Evolutionary conservation across 1,139 yeast genomes (phyloP).

Genomic region (Taiozyma sp.): DNA sequence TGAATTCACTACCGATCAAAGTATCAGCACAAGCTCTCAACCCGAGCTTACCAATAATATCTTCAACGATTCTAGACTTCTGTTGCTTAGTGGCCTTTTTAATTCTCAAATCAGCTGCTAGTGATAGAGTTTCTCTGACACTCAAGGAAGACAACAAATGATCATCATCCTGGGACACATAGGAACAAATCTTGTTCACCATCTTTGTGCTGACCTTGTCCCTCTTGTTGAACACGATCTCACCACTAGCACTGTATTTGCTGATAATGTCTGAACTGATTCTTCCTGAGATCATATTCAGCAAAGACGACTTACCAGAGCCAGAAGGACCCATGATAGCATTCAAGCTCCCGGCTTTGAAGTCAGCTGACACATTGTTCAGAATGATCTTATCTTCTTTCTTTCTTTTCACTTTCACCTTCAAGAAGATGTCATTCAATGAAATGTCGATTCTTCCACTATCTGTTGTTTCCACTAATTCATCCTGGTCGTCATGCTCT

Average conservation of each 20-base stretch:
- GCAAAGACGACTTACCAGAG: slow-evolving; percentile 73
- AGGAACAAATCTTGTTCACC: slow-evolving; percentile 56
- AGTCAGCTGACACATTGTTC: slow-evolving; percentile 47
- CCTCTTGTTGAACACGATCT: slow-evolving; percentile 36
- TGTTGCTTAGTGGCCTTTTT: slow-evolving; percentile 26
- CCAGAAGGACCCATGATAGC: slow-evolving; percentile 92
- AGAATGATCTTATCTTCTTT: slow-evolving; percentile 32
- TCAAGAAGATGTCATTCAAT: slow-evolving; percentile 5
- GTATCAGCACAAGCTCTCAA: slow-evolving; percentile 74
- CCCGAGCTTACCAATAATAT: slow-evolving; percentile 59
- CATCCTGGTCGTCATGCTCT: neutral
- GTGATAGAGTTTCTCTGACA: slow-evolving; percentile 68
- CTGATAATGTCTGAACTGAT: slow-evolving; percentile 38
- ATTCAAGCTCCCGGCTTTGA: slow-evolving; percentile 57
- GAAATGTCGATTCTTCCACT: slow-evolving; percentile 17
- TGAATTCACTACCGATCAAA: slow-evolving; percentile 63
- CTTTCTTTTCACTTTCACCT: slow-evolving; percentile 3
- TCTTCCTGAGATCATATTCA: slow-evolving; percentile 63
- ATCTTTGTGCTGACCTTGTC: slow-evolving; percentile 37
- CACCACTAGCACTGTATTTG: slow-evolving; percentile 32
- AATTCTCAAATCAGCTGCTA: slow-evolving; percentile 66
- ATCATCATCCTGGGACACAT: slow-evolving; percentile 78
- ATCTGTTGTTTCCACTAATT: slow-evolving; percentile 5
- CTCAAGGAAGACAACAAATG: slow-evolving; percentile 66
- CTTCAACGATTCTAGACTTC: slow-evolving; percentile 38